A percentile compares a stretch with the other conserved stretches of the same genome.
Evolutionary conservation across 441 rosid genomes (phyloP).

Genomic region (Euphorbia neoarborescens): DNA sequence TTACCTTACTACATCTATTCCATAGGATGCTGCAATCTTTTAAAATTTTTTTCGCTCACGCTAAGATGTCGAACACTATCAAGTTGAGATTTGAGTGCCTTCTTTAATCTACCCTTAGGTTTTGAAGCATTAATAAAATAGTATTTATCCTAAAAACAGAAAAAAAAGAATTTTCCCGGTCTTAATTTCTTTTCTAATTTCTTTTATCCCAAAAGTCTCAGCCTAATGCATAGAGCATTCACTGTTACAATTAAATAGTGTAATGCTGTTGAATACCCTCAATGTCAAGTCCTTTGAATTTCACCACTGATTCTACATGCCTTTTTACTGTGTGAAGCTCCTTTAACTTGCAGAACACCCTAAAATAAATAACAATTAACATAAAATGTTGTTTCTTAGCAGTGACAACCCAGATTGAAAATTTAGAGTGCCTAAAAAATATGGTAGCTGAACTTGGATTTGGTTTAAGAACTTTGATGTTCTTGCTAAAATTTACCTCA

Average conservation of each 20-base stretch:
- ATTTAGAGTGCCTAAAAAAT: too few species aligned
- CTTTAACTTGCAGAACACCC: slow-evolving; percentile 47
- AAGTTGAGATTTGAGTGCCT: too few species aligned
- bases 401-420: too few species aligned
- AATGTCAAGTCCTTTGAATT: slow-evolving; percentile 73
- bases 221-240: neutral
- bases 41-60: too few species aligned
- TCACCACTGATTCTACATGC: slow-evolving; percentile 75
- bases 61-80: too few species aligned
- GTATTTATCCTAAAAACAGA: neutral
- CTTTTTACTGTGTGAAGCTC: slow-evolving; percentile 77
- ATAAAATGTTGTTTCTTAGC: too few species aligned
- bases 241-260: slow-evolving; percentile 32
- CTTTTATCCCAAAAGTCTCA: neutral
- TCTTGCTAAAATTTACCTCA: neutral
- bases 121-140: neutral
- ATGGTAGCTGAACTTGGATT: too few species aligned
- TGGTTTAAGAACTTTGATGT: too few species aligned
- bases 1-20: too few species aligned
- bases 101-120: too few species aligned
- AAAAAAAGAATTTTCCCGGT: neutral
- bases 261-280: slow-evolving; percentile 73
- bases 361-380: too few species aligned
- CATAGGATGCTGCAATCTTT: too few species aligned
- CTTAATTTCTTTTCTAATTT: slow-evolving; percentile 3